A percentile compares a stretch with the other conserved stretches of the same genome.
Evolutionary conservation across 495 filamentous ascomycete species (phyloP).

Genomic region (Penicilliopsis zonata): DNA sequence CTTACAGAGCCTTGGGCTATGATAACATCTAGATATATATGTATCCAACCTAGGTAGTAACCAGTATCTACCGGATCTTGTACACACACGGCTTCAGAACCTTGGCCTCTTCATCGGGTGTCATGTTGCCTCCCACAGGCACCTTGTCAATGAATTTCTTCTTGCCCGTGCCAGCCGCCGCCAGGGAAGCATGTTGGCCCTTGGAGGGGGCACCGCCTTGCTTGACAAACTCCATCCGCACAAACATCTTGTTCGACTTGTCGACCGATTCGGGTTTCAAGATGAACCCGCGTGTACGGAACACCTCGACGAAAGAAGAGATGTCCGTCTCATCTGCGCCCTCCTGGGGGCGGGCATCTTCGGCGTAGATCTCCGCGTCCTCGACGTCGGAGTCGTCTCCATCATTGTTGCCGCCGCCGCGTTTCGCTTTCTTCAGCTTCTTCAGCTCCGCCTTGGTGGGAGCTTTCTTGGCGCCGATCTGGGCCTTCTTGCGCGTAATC

Average conservation of each 20-base stretch:
- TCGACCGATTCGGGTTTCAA: conserved; percentile 56
- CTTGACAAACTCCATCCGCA: conserved; percentile 89
- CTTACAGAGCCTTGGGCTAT: background rate
- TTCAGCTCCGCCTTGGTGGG: conserved; percentile 44
- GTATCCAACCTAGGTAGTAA: background rate
- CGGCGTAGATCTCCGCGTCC: conserved; percentile 33
- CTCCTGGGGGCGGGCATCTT: conserved; percentile 26
- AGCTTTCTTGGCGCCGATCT: conserved; percentile 51
- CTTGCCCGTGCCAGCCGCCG: conserved; percentile 29
- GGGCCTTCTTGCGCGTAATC: conserved; percentile 41
- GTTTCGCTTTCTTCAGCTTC: conserved; percentile 28
- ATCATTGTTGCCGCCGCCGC: conserved; percentile 6
- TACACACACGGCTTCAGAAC: conserved; percentile 96
- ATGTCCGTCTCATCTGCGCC: conserved; percentile 64
- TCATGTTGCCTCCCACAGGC: conserved; percentile 39
- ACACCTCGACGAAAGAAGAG: conserved; percentile 74
- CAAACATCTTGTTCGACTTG: conserved; percentile 93
- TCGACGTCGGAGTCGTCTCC: conserved; percentile 30
- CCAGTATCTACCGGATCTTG: conserved; percentile 57
- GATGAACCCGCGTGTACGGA: conserved; percentile 65
- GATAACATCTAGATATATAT: background rate
- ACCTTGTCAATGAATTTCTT: conserved; percentile 47
- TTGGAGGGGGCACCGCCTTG: conserved; percentile 45
- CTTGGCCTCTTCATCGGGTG: conserved; percentile 44
- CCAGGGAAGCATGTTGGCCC: conserved; percentile 50